Conservation (phyloP, 2,329 filamentous ascomycete species). For the Cordyceps farinosa region DNA sequence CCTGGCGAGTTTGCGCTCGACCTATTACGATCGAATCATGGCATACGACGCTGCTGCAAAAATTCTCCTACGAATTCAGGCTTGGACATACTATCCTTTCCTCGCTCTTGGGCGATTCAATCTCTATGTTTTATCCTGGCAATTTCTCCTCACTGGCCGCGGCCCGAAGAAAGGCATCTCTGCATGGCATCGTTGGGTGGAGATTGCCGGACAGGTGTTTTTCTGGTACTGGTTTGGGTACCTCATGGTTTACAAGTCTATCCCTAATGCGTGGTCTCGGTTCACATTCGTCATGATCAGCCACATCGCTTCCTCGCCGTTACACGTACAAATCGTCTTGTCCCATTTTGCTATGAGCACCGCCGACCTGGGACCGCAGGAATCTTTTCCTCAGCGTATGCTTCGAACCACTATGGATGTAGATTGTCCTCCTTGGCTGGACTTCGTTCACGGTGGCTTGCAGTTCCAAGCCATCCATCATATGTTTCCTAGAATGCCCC, state of each 20-base stretch:
- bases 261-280: conserved; percentile 66
- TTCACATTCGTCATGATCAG: conserved; percentile 74
- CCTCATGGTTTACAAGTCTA: conserved; percentile 66
- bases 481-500: conserved; percentile 75
- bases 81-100: conserved; percentile 79
- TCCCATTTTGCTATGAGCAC: conserved; percentile 95
- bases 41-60: conserved; percentile 71
- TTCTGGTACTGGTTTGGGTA: conserved; percentile 91
- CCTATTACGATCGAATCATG: conserved; percentile 81
- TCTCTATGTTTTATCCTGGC: conserved; percentile 77
- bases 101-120: conserved; percentile 83
- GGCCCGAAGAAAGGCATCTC: conserved; percentile 72
- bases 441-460: conserved; percentile 83
- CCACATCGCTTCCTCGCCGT: conserved; percentile 74
- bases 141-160: conserved; percentile 66
- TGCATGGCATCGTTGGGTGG: conserved; percentile 81
- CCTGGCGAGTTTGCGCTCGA: conserved; percentile 67
- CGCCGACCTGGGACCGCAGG: conserved; percentile 73
- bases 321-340: conserved; percentile 87
- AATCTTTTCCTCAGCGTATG: conserved; percentile 89
- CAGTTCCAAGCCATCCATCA: conserved; percentile 91
- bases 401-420: conserved; percentile 92
- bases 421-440: conserved; percentile 81
- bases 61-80: conserved; percentile 67
- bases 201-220: conserved; percentile 69